Percentiles rank a stretch among this genome's conserved stretches.
Evolutionary conservation across 2,329 filamentous ascomycete genomes (phyloP).

Genomic region (Colletotrichum graminicola): DNA sequence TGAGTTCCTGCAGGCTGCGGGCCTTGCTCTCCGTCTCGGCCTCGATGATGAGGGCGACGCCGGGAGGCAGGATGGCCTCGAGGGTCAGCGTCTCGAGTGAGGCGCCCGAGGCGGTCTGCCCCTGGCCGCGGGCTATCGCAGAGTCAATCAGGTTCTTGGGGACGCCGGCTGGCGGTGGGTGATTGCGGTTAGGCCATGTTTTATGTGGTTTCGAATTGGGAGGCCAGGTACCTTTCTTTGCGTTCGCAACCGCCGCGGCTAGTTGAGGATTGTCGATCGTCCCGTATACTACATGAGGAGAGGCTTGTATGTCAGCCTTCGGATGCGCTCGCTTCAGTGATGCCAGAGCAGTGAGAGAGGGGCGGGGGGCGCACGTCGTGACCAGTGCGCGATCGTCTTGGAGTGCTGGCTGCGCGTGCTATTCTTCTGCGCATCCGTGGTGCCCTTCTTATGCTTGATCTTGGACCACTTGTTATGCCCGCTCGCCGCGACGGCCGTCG

Average conservation of each 20-base stretch:
- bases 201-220: conserved; percentile 10
- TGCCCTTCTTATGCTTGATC: conserved; percentile 94
- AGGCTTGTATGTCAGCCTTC: conserved; percentile 20
- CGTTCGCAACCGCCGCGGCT: conserved; percentile 76
- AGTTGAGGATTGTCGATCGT: conserved; percentile 81
- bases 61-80: conserved; percentile 83
- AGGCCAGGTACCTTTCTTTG: conserved; percentile 76
- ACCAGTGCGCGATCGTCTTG: conserved; percentile 79
- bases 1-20: conserved; percentile 79
- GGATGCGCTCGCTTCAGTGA: neutral
- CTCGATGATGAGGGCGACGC: conserved; percentile 85
- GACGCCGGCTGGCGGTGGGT: conserved; percentile 69
- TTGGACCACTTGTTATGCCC: conserved; percentile 97
- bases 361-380: conserved; percentile 70
- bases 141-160: conserved; percentile 87
- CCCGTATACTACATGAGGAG: conserved; percentile 74
- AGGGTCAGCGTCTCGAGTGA: conserved; percentile 82
- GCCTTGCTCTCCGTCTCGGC: conserved; percentile 86
- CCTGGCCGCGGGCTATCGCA: conserved; percentile 90
- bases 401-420: conserved; percentile 75
- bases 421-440: conserved; percentile 84
- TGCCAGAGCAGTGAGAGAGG: neutral
- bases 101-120: conserved; percentile 79
- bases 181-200: neutral
- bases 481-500: conserved; percentile 61